Percentiles rank a stretch among this genome's conserved stretches.
Conservation (phyloP, 768 basidiomycete species). For the Leccinum barrowsii region DNA sequence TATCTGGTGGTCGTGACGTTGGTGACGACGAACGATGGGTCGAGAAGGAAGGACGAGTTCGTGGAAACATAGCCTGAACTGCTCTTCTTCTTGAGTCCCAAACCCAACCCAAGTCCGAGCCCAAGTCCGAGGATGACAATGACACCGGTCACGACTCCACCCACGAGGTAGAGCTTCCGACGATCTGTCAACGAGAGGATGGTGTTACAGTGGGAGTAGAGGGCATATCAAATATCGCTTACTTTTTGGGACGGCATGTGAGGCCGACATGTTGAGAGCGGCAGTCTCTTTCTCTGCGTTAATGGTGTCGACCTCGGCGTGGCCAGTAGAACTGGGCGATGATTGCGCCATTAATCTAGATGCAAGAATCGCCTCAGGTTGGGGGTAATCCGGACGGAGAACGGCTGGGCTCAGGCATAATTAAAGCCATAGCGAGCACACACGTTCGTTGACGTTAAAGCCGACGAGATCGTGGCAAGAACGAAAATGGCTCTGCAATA, state of each 20-base stretch:
- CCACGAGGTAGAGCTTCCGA: slow-evolving; percentile 18
- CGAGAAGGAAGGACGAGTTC: slow-evolving; percentile 30
- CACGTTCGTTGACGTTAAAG: slow-evolving; percentile 18
- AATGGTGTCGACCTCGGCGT: neutral
- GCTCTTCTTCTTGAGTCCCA: slow-evolving; percentile 24
- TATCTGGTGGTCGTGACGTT: slow-evolving; percentile 37
- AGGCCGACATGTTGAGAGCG: neutral
- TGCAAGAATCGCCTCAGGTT: neutral
- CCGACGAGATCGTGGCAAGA: neutral
- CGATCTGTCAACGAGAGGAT: slow-evolving; percentile 11
- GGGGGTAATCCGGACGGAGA: neutral
- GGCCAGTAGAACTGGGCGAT: slow-evolving; percentile 2
- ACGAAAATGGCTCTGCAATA: neutral
- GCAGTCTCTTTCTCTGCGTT: slow-evolving; percentile 4
- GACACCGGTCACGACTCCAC: slow-evolving; percentile 8
- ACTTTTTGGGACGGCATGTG: slow-evolving; percentile 3
- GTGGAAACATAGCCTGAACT: slow-evolving; percentile 15
- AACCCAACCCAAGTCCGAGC: slow-evolving; percentile 29
- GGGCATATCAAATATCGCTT: neutral
- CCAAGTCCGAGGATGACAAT: slow-evolving; percentile 20
- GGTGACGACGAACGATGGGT: slow-evolving; percentile 25
- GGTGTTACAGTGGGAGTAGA: neutral
- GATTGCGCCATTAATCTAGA: slow-evolving; percentile 7
- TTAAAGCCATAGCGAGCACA: neutral
- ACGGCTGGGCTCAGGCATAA: slow-evolving; percentile 1